phyloP scores from a whole-genome alignment of 1,139 yeast species.

The Candida sp. region DNA sequence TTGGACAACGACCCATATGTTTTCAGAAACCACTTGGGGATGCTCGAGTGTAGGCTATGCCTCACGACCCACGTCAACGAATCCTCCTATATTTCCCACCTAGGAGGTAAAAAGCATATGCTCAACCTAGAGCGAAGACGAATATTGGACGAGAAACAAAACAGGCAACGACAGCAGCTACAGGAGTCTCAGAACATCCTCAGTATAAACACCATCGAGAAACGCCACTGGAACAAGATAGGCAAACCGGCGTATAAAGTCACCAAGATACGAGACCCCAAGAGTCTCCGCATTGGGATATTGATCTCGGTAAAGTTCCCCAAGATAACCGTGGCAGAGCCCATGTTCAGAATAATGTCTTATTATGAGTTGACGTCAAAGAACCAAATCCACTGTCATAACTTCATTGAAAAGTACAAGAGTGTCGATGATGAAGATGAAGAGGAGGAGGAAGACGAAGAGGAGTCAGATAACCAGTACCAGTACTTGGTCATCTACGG shows the following conservation, averaged over 20 bases:
- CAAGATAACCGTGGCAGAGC: constrained; percentile 51
- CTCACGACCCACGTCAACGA: constrained; percentile 75
- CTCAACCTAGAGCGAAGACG: constrained; percentile 66
- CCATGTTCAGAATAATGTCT: constrained; percentile 75
- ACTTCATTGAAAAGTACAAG: constrained; percentile 23
- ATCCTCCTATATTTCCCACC: constrained; percentile 78
- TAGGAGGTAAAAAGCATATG: constrained; percentile 81
- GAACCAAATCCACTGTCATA: constrained; percentile 32
- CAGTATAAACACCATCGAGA: constrained; percentile 38
- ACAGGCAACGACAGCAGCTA: constrained; percentile 15
- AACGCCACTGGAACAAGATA: constrained; percentile 59
- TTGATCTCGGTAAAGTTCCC: constrained; percentile 62
- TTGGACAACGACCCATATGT: constrained; percentile 81
- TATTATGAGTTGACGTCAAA: constrained; percentile 65
- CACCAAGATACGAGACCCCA: constrained; percentile 68
- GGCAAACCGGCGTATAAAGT: constrained; percentile 77
- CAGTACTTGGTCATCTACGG: constrained; percentile 81
- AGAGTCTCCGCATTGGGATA: constrained; percentile 61
- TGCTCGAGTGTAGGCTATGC: constrained; percentile 78
- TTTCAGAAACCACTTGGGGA: constrained; percentile 72
- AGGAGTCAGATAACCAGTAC: constrained; percentile 37
- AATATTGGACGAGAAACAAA: constrained; percentile 42
- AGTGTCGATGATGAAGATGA: constrained; percentile 9
- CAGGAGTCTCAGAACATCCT: constrained; percentile 16
- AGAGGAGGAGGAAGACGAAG: constrained; percentile 24